A percentile compares a stretch with the other conserved stretches of the same genome.
These are phyloP conservation scores for Backusella circina DNA, from an alignment of 192 early-diverging fungal species.

Conservation along the genomic window DNA sequence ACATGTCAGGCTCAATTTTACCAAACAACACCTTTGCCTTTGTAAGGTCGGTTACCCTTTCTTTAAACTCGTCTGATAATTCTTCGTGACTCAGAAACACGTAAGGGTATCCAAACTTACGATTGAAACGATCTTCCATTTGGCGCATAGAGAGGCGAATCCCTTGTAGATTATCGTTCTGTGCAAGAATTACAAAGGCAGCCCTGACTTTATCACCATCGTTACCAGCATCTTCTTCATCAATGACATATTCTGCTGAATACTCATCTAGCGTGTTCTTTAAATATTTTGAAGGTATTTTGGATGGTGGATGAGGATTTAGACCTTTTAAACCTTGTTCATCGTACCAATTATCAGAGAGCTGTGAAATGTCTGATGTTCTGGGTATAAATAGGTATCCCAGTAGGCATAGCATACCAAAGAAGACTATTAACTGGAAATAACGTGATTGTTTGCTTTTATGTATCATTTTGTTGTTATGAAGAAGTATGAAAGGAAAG, in stretches of 20 bases:
- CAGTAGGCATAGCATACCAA: background rate
- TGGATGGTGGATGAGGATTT: background rate
- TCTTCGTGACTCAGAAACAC: constrained; percentile 68
- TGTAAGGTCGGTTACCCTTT: constrained; percentile 40
- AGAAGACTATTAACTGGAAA: background rate
- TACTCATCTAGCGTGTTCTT: background rate
- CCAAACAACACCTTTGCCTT: constrained; percentile 50
- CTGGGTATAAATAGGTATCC: background rate
- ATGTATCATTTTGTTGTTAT: background rate
- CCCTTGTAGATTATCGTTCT: constrained; percentile 63
- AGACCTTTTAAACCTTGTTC: background rate
- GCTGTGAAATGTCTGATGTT: background rate
- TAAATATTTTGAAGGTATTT: background rate
- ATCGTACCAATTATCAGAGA: background rate
- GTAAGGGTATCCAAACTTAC: constrained; percentile 62
- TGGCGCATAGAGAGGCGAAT: constrained; percentile 57
- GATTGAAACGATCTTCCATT: constrained; percentile 73
- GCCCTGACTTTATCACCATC: constrained; percentile 41
- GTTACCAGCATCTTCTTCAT: background rate
- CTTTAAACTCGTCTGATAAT: constrained; percentile 61
- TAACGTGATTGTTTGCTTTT: background rate
- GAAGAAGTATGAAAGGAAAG: background rate
- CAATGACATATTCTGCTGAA: background rate
- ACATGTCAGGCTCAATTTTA: constrained; percentile 58
- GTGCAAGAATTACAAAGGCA: constrained; percentile 67